phyloP scores from a whole-genome alignment of 768 basidiomycete species.

The Tulasnella sp. region DNA sequence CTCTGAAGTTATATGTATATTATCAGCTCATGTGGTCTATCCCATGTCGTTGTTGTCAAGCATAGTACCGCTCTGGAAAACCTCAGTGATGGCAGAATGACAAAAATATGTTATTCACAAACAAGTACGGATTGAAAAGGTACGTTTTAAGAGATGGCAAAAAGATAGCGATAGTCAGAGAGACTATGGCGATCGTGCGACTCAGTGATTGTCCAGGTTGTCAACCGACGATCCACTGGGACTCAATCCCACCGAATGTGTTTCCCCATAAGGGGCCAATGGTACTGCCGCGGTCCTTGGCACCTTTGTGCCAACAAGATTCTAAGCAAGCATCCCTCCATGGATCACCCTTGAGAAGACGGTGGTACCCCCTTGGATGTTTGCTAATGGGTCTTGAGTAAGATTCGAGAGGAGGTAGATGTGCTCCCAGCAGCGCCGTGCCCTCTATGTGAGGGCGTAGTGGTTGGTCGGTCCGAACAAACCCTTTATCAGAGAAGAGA shows the following conservation, averaged over 20 bases:
- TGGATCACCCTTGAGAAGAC: conserved; percentile 1
- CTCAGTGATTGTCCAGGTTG: conserved; percentile 4
- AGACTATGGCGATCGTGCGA: too few species aligned
- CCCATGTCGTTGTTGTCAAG: too few species aligned
- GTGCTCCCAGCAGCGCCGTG: conserved; percentile 81
- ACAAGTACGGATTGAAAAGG: too few species aligned
- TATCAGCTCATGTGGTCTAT: too few species aligned
- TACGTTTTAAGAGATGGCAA: too few species aligned
- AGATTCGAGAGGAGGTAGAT: conserved; percentile 71
- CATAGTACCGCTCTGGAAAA: too few species aligned
- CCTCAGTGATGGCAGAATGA: too few species aligned
- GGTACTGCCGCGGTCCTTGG: not conserved
- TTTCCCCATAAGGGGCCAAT: not conserved
- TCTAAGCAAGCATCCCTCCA: not conserved
- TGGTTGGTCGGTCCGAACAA: conserved; percentile 77
- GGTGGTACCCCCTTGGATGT: not conserved
- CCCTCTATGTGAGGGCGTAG: conserved; percentile 85
- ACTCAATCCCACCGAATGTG: not conserved
- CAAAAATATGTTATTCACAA: too few species aligned
- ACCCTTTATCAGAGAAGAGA: conserved; percentile 72
- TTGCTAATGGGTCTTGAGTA: conserved; percentile 8
- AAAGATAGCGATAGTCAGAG: too few species aligned
- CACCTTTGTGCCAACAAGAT: not conserved
- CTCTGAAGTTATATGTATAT: too few species aligned
- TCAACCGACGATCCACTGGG: conserved; percentile 6